Evolutionary conservation across 148 eudicot species (phyloP).

Genomic region (Talinum fruticosum): DNA sequence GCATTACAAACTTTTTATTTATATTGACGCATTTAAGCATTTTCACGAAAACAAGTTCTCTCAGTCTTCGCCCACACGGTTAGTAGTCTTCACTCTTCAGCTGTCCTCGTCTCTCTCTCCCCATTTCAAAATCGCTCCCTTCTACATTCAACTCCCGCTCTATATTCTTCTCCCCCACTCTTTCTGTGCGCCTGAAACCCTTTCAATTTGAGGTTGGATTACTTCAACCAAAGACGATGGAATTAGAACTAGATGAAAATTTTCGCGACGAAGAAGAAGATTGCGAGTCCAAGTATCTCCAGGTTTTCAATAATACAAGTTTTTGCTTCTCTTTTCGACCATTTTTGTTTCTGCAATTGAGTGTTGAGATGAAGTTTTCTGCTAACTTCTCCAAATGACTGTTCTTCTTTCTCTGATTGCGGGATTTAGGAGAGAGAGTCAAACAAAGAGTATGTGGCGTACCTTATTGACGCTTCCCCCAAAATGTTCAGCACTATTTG

Average conservation of each 20-base stretch:
- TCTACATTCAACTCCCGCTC: not conserved
- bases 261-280: conserved; percentile 80
- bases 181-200: not conserved
- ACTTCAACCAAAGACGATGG: conserved; percentile 34
- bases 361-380: not conserved
- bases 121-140: not conserved
- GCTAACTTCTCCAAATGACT: not conserved
- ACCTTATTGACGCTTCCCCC: conserved; percentile 87
- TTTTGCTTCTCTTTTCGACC: not conserved
- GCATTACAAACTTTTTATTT: no score
- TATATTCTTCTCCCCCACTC: not conserved
- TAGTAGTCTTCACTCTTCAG: not conserved
- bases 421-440: conserved; percentile 50
- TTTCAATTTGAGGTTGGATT: not conserved
- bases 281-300: conserved; percentile 37
- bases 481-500: conserved; percentile 69
- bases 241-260: conserved; percentile 71
- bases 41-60: no score
- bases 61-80: not conserved
- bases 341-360: not conserved
- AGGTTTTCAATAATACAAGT: conserved; percentile 25
- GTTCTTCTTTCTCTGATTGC: no score
- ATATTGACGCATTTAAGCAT: no score
- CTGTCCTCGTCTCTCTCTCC: not conserved
- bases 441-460: conserved; percentile 71